Percentiles rank a stretch among this genome's conserved stretches.
Conservation (phyloP, 2,329 filamentous ascomycete genomes). For the Fusarium sulawesiense region DNA sequence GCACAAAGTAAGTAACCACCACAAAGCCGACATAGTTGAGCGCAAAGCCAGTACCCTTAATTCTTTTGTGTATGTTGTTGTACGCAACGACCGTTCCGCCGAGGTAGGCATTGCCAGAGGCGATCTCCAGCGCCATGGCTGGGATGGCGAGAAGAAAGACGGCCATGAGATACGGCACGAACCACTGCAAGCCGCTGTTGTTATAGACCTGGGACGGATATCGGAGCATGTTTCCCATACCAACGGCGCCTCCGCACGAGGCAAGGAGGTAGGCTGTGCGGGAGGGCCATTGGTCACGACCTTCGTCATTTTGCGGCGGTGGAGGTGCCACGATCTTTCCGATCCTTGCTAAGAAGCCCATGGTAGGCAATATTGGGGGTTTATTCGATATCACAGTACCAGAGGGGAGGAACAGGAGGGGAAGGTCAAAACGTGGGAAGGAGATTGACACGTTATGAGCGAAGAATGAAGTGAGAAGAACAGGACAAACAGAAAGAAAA, state of each 20-base stretch:
- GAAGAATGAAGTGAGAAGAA: background rate
- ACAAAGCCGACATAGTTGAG: conserved; percentile 62
- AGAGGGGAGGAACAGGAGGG: background rate
- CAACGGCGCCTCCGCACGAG: background rate
- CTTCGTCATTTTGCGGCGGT: background rate
- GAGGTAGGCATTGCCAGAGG: conserved; percentile 72
- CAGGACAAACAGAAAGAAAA: background rate
- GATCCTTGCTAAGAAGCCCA: background rate
- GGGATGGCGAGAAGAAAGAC: conserved; percentile 59
- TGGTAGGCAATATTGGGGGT: too few species aligned
- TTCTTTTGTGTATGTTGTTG: conserved; percentile 55
- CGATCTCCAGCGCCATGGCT: conserved; percentile 64
- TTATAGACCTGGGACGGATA: conserved; percentile 5
- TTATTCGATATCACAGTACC: background rate
- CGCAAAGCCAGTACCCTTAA: conserved; percentile 64
- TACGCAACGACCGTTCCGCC: conserved; percentile 62
- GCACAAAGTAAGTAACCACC: conserved; percentile 63
- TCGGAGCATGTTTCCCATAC: conserved; percentile 9
- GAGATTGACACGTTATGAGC: background rate
- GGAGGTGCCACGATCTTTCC: background rate
- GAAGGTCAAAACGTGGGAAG: background rate
- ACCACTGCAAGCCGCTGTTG: conserved; percentile 4
- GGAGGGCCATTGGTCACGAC: background rate
- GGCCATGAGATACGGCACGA: conserved; percentile 7
- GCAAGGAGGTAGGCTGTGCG: background rate